Conservation (phyloP, 176 grass and related monocot species). For the Coix lacrymajobi region DNA sequence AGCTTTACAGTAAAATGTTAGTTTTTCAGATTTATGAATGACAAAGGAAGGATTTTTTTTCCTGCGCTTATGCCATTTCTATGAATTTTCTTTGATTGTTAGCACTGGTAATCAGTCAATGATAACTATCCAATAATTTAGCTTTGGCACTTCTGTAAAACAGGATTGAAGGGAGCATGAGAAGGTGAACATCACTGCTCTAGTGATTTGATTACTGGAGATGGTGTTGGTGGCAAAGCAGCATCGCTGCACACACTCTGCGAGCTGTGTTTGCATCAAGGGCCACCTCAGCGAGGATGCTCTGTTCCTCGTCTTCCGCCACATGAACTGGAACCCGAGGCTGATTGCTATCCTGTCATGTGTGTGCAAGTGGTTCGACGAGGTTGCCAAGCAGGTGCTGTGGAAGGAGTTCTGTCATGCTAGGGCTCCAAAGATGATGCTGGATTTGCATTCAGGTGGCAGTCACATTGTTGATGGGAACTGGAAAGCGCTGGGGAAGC, state of each 20-base stretch:
- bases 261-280: slow-evolving; percentile 77
- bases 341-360: slow-evolving; percentile 83
- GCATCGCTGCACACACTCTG: slow-evolving; percentile 87
- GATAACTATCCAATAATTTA: background rate
- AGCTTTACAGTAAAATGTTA: background rate
- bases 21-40: background rate
- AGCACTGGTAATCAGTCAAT: background rate
- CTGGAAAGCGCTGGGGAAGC: slow-evolving; percentile 96
- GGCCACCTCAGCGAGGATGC: slow-evolving; percentile 91
- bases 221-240: slow-evolving; percentile 83
- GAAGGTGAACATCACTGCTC: background rate
- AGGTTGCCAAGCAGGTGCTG: slow-evolving; percentile 73
- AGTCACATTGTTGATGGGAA: slow-evolving; percentile 93
- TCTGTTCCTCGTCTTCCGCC: slow-evolving; percentile 79
- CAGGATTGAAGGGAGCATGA: slow-evolving; percentile 25
- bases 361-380: slow-evolving; percentile 99
- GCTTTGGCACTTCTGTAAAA: background rate
- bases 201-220: background rate
- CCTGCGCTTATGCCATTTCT: background rate
- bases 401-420: slow-evolving; percentile 97
- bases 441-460: slow-evolving; percentile 78
- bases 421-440: slow-evolving; percentile 98
- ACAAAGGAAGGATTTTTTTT: background rate
- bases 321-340: slow-evolving; percentile 95
- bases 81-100: background rate